Conservation (phyloP, 2,329 filamentous ascomycete species). For the Paracamarosporium sp. region DNA sequence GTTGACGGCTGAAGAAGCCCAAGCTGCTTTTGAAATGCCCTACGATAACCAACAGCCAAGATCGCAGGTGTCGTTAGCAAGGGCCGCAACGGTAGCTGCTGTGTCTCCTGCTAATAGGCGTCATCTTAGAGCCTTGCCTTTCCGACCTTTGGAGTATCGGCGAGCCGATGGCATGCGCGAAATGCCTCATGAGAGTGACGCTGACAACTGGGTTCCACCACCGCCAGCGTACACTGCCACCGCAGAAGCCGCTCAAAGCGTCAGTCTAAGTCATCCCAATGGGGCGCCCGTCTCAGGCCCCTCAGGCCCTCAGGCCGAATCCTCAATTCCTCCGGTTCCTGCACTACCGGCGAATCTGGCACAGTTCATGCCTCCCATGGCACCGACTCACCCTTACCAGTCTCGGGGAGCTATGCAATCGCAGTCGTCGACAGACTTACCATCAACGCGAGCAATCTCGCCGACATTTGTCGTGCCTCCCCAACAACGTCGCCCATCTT, state of each 20-base stretch:
- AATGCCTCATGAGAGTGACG: slow-evolving; percentile 84
- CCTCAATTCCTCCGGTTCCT: slow-evolving; percentile 30
- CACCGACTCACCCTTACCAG: slow-evolving; percentile 26
- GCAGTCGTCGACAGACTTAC: slow-evolving; percentile 33
- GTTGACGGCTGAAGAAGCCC: slow-evolving; percentile 42
- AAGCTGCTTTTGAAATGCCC: slow-evolving; percentile 47
- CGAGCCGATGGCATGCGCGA: slow-evolving; percentile 74
- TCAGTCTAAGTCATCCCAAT: slow-evolving; percentile 44
- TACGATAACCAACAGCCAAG: slow-evolving; percentile 50
- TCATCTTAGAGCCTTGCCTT: slow-evolving; percentile 65
- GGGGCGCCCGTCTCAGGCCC: slow-evolving; percentile 33
- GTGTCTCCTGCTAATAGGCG: slow-evolving; percentile 77
- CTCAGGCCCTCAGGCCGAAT: slow-evolving; percentile 3
- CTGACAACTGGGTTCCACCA: slow-evolving; percentile 87
- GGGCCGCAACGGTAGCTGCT: slow-evolving; percentile 56
- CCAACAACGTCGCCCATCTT: slow-evolving; percentile 30
- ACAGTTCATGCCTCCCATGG: slow-evolving; percentile 20
- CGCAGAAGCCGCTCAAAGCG: slow-evolving; percentile 46
- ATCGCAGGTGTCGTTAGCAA: slow-evolving; percentile 46
- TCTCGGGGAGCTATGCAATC: slow-evolving; percentile 22
- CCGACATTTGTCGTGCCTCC: slow-evolving; percentile 7
- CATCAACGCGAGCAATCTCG: slow-evolving; percentile 8
- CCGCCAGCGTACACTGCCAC: slow-evolving; percentile 80
- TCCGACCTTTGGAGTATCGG: slow-evolving; percentile 66
- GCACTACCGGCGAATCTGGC: slow-evolving; percentile 29